phyloP scores from a whole-genome alignment of 2,329 filamentous ascomycete genomes.

The Acephala macrosclerotiorum region DNA sequence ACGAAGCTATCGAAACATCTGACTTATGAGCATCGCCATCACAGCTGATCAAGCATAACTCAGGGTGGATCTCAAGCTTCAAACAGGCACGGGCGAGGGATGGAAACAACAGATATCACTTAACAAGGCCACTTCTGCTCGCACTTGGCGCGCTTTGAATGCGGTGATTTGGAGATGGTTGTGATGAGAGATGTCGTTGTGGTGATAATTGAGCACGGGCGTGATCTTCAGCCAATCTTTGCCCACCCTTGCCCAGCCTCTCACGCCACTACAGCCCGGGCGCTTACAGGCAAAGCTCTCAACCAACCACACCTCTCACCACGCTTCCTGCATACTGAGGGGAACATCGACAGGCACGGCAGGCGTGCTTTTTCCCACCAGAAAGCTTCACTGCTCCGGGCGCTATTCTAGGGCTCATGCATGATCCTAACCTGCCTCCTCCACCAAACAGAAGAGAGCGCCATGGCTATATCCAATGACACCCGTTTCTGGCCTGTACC shows the following conservation, averaged over 20 bases:
- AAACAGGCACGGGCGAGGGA: slow-evolving; percentile 2
- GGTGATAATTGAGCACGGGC: slow-evolving; percentile 25
- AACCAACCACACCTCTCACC: slow-evolving; percentile 25
- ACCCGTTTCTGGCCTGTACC: slow-evolving; percentile 23
- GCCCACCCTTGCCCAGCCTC: not conserved
- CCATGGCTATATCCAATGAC: slow-evolving; percentile 23
- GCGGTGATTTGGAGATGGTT: slow-evolving; percentile 8
- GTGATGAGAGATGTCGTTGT: not conserved
- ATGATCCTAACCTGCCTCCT: slow-evolving; percentile 29
- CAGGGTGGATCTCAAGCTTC: not conserved
- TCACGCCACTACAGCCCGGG: slow-evolving; percentile 17
- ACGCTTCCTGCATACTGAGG: slow-evolving; percentile 16
- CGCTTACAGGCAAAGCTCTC: slow-evolving; percentile 27
- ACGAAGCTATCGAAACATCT: too few species aligned
- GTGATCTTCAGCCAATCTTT: slow-evolving; percentile 28
- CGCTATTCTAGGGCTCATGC: slow-evolving; percentile 37
- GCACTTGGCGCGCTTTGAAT: slow-evolving; percentile 9
- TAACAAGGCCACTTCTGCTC: slow-evolving; percentile 13
- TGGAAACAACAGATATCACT: slow-evolving; percentile 10
- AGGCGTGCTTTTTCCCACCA: not conserved
- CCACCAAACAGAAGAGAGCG: slow-evolving; percentile 20
- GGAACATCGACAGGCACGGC: not conserved
- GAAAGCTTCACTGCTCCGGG: slow-evolving; percentile 26
- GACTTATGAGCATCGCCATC: too few species aligned
- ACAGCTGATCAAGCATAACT: too few species aligned